Percentiles rank a stretch among this genome's conserved stretches.
Conservation (phyloP, 345 rosid species). For the Hevea brasiliensis region DNA sequence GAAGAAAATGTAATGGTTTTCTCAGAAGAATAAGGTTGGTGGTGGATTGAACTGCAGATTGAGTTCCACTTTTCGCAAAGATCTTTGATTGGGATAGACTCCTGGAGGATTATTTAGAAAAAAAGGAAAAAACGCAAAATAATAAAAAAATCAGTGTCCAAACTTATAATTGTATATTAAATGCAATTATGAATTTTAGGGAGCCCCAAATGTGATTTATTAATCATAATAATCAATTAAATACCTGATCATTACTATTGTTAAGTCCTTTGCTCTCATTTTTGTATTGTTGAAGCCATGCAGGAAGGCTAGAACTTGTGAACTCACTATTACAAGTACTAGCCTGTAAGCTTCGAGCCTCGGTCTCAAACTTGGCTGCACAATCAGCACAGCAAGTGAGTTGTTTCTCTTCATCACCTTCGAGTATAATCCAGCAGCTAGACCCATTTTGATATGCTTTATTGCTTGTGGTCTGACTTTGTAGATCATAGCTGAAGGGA, state of each 20-base stretch:
- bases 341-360: constrained; percentile 25
- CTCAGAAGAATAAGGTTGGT: constrained; percentile 38
- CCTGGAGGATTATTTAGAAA: constrained; percentile 44
- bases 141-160: background rate
- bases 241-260: constrained; percentile 43
- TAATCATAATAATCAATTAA: too few species aligned
- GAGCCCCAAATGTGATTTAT: too few species aligned
- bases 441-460: constrained; percentile 41
- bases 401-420: constrained; percentile 39
- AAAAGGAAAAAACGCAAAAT: background rate
- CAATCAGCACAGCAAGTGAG: constrained; percentile 40
- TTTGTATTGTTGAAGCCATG: constrained; percentile 36
- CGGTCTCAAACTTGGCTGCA: constrained; percentile 21
- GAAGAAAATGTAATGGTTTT: constrained; percentile 59
- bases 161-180: too few species aligned
- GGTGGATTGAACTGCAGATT: constrained; percentile 55
- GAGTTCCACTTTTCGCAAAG: constrained; percentile 65
- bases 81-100: constrained; percentile 42
- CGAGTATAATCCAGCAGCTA: constrained; percentile 35
- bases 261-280: constrained; percentile 30
- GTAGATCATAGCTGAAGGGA: constrained; percentile 33
- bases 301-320: constrained; percentile 28
- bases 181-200: too few species aligned
- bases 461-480: constrained; percentile 42
- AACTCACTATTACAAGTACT: constrained; percentile 37